Percentiles rank a stretch among this genome's conserved stretches.
These are phyloP conservation scores for Allantophomopsis cytisporea DNA, from an alignment of 2,329 filamentous ascomycete genomes.

Conservation along the genomic window DNA sequence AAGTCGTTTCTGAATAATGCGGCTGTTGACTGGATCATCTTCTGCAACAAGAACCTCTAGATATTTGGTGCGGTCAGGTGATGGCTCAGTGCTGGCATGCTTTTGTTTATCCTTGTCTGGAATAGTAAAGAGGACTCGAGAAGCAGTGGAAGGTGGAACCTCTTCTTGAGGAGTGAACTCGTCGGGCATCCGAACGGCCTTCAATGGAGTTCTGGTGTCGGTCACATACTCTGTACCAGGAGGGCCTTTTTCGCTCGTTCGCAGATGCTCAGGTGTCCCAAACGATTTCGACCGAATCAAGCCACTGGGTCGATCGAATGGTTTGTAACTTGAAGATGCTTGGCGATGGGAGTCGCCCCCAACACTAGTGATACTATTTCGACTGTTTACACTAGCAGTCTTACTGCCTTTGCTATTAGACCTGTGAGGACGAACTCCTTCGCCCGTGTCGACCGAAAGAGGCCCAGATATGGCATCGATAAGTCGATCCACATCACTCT, in stretches of 20 bases:
- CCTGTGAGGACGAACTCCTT: slow-evolving; percentile 7
- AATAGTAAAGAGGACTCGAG: slow-evolving; percentile 10
- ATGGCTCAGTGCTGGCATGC: background rate
- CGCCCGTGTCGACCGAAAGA: slow-evolving; percentile 26
- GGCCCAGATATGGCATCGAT: slow-evolving; percentile 60
- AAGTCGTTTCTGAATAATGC: slow-evolving; percentile 65
- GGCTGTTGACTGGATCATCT: slow-evolving; percentile 79
- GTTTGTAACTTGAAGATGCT: background rate
- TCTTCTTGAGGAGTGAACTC: slow-evolving; percentile 14
- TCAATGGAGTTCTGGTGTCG: slow-evolving; percentile 26
- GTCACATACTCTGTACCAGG: slow-evolving; percentile 24
- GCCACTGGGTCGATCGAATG: slow-evolving; percentile 2
- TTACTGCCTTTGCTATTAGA: slow-evolving; percentile 9
- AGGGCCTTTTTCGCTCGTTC: slow-evolving; percentile 14
- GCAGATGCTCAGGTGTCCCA: slow-evolving; percentile 8
- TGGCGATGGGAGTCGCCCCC: background rate
- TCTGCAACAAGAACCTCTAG: slow-evolving; percentile 64
- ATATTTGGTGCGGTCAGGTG: slow-evolving; percentile 8
- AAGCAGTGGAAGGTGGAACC: slow-evolving; percentile 1
- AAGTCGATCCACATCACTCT: slow-evolving; percentile 54
- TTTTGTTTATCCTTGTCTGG: slow-evolving; percentile 1
- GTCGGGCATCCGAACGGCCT: slow-evolving; percentile 30
- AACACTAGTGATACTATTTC: slow-evolving; percentile 8
- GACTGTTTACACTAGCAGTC: slow-evolving; percentile 7
- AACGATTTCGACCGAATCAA: slow-evolving; percentile 10